Conservation (phyloP, 495 filamentous ascomycete species). For the Corynascus novoguineensis region DNA sequence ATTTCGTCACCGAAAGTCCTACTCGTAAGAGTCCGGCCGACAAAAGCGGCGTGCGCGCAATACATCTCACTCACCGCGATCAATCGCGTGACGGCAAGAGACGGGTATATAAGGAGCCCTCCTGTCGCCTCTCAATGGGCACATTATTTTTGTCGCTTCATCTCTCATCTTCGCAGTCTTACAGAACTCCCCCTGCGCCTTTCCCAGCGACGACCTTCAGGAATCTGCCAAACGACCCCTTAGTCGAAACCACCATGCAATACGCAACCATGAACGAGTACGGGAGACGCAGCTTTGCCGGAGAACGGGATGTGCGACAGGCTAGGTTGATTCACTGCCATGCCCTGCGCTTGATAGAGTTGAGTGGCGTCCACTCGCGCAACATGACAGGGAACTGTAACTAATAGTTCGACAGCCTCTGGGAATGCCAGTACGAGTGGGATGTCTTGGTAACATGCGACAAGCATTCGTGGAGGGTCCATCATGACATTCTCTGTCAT, state of each 20-base stretch:
- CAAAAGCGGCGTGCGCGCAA: neutral
- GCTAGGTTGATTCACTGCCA: constrained; percentile 3
- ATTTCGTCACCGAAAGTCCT: too few species aligned
- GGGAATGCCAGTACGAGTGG: constrained; percentile 15
- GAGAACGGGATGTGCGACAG: neutral
- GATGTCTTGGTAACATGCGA: constrained; percentile 19
- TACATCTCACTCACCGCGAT: neutral
- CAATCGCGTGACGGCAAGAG: neutral
- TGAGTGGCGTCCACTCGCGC: neutral
- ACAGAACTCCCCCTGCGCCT: neutral
- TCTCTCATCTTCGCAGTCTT: neutral
- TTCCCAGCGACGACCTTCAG: neutral
- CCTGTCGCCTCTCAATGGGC: neutral
- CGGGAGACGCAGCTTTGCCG: neutral
- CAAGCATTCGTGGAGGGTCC: constrained; percentile 6
- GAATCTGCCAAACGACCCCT: neutral
- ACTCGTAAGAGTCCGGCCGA: too few species aligned
- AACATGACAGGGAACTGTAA: neutral
- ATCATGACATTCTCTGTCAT: constrained; percentile 21
- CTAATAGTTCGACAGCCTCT: constrained; percentile 13
- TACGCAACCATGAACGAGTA: neutral
- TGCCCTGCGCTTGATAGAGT: constrained; percentile 9
- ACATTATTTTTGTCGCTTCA: neutral
- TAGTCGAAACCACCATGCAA: neutral
- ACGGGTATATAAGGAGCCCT: neutral